Evolutionary conservation across 73 alveolate species (phyloP).

Genomic region (Halteria grandinella): DNA sequence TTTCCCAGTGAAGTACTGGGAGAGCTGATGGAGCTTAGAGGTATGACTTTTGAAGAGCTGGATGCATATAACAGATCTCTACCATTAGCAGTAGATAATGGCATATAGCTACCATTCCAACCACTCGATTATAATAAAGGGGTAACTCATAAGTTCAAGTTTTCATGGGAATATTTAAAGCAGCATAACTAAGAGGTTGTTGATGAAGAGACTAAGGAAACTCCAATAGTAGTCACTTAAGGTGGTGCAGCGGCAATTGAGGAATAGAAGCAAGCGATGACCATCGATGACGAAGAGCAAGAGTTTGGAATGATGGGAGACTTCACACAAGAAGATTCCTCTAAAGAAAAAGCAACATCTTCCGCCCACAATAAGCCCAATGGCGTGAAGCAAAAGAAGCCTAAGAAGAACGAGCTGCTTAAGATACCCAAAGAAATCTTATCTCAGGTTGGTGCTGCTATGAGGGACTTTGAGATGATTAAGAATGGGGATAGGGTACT

Average conservation of each 20-base stretch:
- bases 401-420: slow-evolving; percentile 2
- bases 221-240: not conserved
- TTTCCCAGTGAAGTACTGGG: slow-evolving; percentile 74
- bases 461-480: slow-evolving; percentile 94
- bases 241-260: not conserved
- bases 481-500: slow-evolving; percentile 93
- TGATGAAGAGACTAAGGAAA: not conserved
- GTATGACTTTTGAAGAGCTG: slow-evolving; percentile 13
- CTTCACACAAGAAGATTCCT: too few relatives aligned
- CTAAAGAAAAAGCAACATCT: too few relatives aligned
- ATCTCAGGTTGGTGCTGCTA: slow-evolving; percentile 91
- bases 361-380: too few relatives aligned
- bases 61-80: not conserved
- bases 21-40: slow-evolving; percentile 18
- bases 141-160: too few relatives aligned
- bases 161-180: too few relatives aligned
- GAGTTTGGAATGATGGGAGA: slow-evolving; percentile 39
- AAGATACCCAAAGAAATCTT: slow-evolving; percentile 80
- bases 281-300: slow-evolving; percentile 43
- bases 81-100: too few relatives aligned
- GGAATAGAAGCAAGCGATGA: slow-evolving; percentile 8
- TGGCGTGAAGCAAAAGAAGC: slow-evolving; percentile 15
- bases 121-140: not conserved
- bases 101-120: too few relatives aligned
- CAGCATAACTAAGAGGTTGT: too few relatives aligned